phyloP scores from a whole-genome alignment of 2,329 filamentous ascomycete genomes.

The Hypomyces perniciosus region DNA sequence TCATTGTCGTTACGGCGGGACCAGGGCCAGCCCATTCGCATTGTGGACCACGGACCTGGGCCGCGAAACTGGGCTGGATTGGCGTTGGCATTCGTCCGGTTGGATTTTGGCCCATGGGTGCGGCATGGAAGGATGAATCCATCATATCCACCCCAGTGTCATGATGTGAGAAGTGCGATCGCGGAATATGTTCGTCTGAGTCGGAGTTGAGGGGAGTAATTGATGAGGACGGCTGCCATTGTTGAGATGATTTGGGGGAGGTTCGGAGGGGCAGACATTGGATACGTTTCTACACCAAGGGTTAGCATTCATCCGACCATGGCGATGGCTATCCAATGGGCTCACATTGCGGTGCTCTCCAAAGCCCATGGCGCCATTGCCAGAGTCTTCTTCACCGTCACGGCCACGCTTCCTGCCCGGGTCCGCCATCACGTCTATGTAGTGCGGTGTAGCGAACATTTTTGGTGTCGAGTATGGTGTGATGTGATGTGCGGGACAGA shows the following conservation, averaged over 20 bases:
- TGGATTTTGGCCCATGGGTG: constrained; percentile 12
- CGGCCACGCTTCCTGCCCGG: constrained; percentile 39
- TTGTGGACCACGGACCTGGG: constrained; percentile 48
- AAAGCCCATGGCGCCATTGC: constrained; percentile 35
- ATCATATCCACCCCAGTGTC: constrained; percentile 48
- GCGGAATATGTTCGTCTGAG: constrained; percentile 30
- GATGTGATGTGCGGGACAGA: no score
- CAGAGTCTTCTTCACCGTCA: constrained; percentile 41
- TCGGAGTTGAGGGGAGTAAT: constrained; percentile 37
- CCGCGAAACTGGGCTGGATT: constrained; percentile 52
- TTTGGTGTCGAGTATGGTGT: not conserved
- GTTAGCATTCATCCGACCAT: constrained; percentile 15
- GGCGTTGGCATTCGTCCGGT: constrained; percentile 51
- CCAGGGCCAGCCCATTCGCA: constrained; percentile 34
- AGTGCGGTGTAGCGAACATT: constrained; percentile 34
- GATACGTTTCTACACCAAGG: constrained; percentile 42
- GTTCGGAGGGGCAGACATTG: constrained; percentile 47
- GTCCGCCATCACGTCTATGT: constrained; percentile 28
- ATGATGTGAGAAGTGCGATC: constrained; percentile 24
- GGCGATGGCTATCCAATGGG: constrained; percentile 4
- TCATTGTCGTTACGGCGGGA: constrained; percentile 28
- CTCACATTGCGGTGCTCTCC: constrained; percentile 47
- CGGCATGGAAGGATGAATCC: constrained; percentile 30
- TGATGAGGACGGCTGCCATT: constrained; percentile 25
- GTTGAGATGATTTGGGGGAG: constrained; percentile 31